A percentile compares a stretch with the other conserved stretches of the same genome.
These are phyloP conservation scores for Pythium scleroteichum DNA, from an alignment of 352 stramenopile species.

Conservation along the genomic window DNA sequence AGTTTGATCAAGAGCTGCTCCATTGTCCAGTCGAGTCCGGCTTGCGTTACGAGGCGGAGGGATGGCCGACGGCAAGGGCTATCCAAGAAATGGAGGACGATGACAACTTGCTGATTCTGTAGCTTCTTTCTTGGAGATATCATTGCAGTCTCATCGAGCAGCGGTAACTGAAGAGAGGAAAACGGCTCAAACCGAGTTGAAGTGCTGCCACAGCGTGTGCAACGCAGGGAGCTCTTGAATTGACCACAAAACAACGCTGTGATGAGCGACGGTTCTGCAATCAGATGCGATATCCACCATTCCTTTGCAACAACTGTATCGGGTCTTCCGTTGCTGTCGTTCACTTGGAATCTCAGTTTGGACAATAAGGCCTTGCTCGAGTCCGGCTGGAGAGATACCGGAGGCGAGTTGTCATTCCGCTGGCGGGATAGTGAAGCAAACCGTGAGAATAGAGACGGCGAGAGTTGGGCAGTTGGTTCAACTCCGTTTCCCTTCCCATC, in stretches of 20 bases:
- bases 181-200: slow-evolving; percentile 88
- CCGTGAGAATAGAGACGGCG: slow-evolving; percentile 13
- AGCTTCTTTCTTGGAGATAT: slow-evolving; percentile 13
- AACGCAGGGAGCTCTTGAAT: slow-evolving; percentile 94
- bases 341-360: slow-evolving; percentile 58
- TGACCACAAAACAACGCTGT: slow-evolving; percentile 96
- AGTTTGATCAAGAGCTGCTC: slow-evolving; percentile 43
- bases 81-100: slow-evolving; percentile 40
- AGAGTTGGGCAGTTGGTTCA: background rate
- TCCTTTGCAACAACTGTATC: slow-evolving; percentile 95
- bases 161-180: slow-evolving; percentile 68
- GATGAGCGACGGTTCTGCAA: slow-evolving; percentile 94
- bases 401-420: background rate
- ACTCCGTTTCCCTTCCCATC: background rate
- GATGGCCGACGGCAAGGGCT: slow-evolving; percentile 17
- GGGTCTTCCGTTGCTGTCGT: slow-evolving; percentile 92
- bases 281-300: slow-evolving; percentile 96
- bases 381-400: background rate
- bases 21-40: slow-evolving; percentile 34
- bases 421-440: slow-evolving; percentile 18
- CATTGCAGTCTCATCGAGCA: slow-evolving; percentile 29
- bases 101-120: slow-evolving; percentile 33
- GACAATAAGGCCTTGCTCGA: background rate
- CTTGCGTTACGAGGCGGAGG: slow-evolving; percentile 27
- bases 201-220: slow-evolving; percentile 83